A percentile compares a stretch with the other conserved stretches of the same genome.
Evolutionary conservation across 108 stramenopile species (phyloP).

Genomic region (Seminavis robusta): DNA sequence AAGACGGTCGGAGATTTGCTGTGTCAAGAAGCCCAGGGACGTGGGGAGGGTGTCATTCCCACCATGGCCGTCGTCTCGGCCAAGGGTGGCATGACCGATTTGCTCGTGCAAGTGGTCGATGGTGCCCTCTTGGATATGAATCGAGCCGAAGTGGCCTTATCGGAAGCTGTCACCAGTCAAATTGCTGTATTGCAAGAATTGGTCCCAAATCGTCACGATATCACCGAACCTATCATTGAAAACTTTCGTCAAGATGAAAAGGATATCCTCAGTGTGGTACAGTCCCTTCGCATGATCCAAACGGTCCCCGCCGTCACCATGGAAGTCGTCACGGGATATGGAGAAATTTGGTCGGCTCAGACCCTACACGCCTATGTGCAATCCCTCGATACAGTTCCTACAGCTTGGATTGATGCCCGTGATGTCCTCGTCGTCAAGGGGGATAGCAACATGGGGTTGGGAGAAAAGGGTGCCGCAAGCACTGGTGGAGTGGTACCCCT

Average conservation of each 20-base stretch:
- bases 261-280: slow-evolving; percentile 65
- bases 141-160: slow-evolving; percentile 29
- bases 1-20: slow-evolving; percentile 67
- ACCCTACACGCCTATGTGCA: slow-evolving; percentile 69
- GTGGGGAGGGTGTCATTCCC: slow-evolving; percentile 42
- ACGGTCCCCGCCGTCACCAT: slow-evolving; percentile 67
- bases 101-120: slow-evolving; percentile 61
- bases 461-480: slow-evolving; percentile 62
- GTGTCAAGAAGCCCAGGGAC: slow-evolving; percentile 37
- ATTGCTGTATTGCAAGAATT: slow-evolving; percentile 40
- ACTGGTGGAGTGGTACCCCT: slow-evolving; percentile 63
- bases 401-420: slow-evolving; percentile 80
- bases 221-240: slow-evolving; percentile 42
- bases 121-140: slow-evolving; percentile 53
- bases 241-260: slow-evolving; percentile 52
- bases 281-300: slow-evolving; percentile 61
- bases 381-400: slow-evolving; percentile 25
- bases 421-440: slow-evolving; percentile 72
- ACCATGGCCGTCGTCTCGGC: slow-evolving; percentile 86
- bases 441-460: slow-evolving; percentile 48
- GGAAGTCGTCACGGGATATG: slow-evolving; percentile 86
- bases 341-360: slow-evolving; percentile 89
- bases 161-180: slow-evolving; percentile 38
- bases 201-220: slow-evolving; percentile 42
- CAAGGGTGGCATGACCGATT: slow-evolving; percentile 81